Conservation (phyloP, 805 yeast species). For the Zygoascus flipseniorum region DNA sequence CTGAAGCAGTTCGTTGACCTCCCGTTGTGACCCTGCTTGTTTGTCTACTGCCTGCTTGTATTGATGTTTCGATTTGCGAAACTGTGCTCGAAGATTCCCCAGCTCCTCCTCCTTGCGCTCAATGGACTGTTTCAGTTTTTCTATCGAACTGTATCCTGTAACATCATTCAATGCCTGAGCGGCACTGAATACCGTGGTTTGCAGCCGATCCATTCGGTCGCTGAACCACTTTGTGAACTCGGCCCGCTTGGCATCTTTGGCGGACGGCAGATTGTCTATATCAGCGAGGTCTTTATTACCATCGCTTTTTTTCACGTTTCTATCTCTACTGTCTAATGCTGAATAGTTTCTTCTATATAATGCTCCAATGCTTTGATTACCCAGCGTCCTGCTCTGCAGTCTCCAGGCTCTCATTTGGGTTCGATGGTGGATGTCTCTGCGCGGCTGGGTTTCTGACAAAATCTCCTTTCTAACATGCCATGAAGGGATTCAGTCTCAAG, state of each 20-base stretch:
- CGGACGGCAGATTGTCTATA: slow-evolving; percentile 19
- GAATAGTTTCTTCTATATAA: too few species aligned
- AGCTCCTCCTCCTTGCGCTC: slow-evolving; percentile 45
- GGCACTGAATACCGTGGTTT: slow-evolving; percentile 27
- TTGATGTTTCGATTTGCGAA: slow-evolving; percentile 39
- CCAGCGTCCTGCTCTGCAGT: too few species aligned
- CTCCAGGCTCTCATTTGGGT: too few species aligned
- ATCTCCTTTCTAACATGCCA: neutral
- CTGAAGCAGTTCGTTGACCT: slow-evolving; percentile 79
- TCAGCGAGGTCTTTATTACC: neutral
- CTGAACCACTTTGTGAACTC: slow-evolving; percentile 20
- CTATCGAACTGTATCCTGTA: slow-evolving; percentile 84
- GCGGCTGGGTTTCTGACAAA: too few species aligned
- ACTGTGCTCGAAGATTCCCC: slow-evolving; percentile 38
- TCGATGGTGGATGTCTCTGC: neutral
- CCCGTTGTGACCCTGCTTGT: slow-evolving; percentile 67
- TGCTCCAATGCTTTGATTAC: too few species aligned
- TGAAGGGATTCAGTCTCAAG: slow-evolving; percentile 9
- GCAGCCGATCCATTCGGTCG: slow-evolving; percentile 26
- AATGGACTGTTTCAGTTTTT: slow-evolving; percentile 56
- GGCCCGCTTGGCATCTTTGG: slow-evolving; percentile 20
- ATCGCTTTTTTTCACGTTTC: too few species aligned
- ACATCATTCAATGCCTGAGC: slow-evolving; percentile 70
- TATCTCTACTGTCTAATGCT: too few species aligned
- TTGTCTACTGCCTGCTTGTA: slow-evolving; percentile 55